A percentile compares a stretch with the other conserved stretches of the same genome.
Conservation (phyloP, 2,329 filamentous ascomycete genomes). For the Sporothrix inflata region DNA sequence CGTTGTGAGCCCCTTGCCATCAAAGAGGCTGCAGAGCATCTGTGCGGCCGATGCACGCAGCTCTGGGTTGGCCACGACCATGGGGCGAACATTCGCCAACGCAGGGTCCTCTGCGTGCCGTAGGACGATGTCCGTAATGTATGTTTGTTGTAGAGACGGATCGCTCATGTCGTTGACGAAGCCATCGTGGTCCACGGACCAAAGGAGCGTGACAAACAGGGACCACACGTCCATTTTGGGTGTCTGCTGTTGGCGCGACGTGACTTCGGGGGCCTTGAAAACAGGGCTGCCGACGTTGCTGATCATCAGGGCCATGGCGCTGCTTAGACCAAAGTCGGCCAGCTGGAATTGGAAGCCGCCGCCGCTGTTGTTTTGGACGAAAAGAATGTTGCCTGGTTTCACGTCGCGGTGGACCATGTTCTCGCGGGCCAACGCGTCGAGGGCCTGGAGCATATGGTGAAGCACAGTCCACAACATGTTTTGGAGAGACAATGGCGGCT, state of each 20-base stretch:
- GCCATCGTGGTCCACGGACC: background rate
- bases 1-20: background rate
- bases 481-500: background rate
- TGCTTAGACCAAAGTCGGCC: conserved; percentile 21
- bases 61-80: conserved; percentile 2
- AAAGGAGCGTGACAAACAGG: conserved; percentile 9
- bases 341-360: background rate
- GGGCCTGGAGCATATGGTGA: conserved; percentile 22
- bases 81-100: background rate
- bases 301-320: background rate
- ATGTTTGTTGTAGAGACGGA: background rate
- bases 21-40: background rate
- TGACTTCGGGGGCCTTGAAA: conserved; percentile 7
- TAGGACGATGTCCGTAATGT: background rate
- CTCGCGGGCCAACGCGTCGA: background rate
- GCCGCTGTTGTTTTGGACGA: background rate
- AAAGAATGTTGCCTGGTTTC: conserved; percentile 24
- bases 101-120: background rate
- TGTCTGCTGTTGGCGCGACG: background rate
- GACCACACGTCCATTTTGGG: conserved; percentile 20
- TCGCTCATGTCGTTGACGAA: background rate
- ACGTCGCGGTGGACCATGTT: conserved; percentile 22
- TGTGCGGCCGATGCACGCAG: conserved; percentile 4
- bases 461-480: background rate
- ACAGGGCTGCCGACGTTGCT: background rate